Evolutionary conservation across 2,329 filamentous ascomycete species (phyloP).

Genomic region (Xylaria sp.): DNA sequence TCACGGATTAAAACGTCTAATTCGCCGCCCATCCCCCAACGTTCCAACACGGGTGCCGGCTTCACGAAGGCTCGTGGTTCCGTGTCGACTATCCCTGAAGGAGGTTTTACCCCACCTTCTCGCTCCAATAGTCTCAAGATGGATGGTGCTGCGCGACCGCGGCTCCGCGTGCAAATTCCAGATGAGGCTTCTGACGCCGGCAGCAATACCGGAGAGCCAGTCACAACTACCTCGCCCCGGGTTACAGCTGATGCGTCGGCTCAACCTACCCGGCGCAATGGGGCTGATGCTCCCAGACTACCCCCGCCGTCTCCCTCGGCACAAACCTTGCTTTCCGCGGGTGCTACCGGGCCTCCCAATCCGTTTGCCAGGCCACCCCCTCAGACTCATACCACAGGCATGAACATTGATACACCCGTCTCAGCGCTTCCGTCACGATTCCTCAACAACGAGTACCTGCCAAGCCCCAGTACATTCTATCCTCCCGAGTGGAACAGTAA

Average conservation of each 20-base stretch:
- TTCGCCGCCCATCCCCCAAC: conserved; percentile 59
- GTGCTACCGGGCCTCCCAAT: conserved; percentile 90
- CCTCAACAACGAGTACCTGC: conserved; percentile 83
- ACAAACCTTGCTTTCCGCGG: conserved; percentile 83
- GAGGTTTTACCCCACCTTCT: conserved; percentile 70
- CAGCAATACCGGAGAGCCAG: conserved; percentile 74
- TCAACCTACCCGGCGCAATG: conserved; percentile 55
- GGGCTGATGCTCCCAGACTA: conserved; percentile 66
- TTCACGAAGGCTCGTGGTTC: conserved; percentile 57
- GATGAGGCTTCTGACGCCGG: conserved; percentile 83
- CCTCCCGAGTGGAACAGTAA: conserved; percentile 90
- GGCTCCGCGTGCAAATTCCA: conserved; percentile 92
- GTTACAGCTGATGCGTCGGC: conserved; percentile 65
- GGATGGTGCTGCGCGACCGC: conserved; percentile 70
- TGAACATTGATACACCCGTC: conserved; percentile 80
- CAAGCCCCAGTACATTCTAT: conserved; percentile 91
- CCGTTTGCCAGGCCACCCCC: conserved; percentile 90
- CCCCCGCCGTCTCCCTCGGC: conserved; percentile 93
- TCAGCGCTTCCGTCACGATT: conserved; percentile 92
- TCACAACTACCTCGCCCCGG: conserved; percentile 60
- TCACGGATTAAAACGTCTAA: conserved; percentile 57
- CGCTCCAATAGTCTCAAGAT: conserved; percentile 78
- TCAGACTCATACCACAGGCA: conserved; percentile 64
- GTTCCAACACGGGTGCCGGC: conserved; percentile 55
- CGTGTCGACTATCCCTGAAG: conserved; percentile 69